Conservation (phyloP, 441 rosid genomes). For the Eutrema salsugineum region DNA sequence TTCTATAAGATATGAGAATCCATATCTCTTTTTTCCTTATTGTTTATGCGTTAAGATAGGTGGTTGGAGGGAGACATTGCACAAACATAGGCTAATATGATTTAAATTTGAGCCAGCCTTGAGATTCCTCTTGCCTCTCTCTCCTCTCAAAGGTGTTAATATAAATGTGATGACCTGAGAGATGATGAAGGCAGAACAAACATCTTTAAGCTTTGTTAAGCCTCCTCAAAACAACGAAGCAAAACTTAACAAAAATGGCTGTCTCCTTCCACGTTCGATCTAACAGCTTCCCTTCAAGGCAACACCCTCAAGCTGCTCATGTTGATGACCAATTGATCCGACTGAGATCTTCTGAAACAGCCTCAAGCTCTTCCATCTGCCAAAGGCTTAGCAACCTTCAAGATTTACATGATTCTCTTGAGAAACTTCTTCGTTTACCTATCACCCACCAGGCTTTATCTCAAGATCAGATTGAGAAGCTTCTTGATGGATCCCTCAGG, state of each 20-base stretch:
- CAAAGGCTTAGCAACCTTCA: slow-evolving; percentile 32
- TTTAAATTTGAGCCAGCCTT: not conserved
- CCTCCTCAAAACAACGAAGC: not conserved
- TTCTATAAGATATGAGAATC: not conserved
- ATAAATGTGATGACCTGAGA: not conserved
- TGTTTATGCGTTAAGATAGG: not conserved
- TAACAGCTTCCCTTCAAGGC: slow-evolving; percentile 45
- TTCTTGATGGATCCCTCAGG: slow-evolving; percentile 40
- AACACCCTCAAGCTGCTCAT: slow-evolving; percentile 34
- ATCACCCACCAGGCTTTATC: slow-evolving; percentile 18
- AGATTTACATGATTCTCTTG: slow-evolving; percentile 32
- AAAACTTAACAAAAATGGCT: not conserved
- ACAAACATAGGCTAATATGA: not conserved
- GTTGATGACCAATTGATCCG: slow-evolving; percentile 34
- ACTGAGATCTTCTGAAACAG: slow-evolving; percentile 22
- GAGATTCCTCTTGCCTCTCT: not conserved
- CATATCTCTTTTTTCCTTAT: not conserved
- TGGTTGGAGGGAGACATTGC: slow-evolving; percentile 25
- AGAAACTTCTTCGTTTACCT: slow-evolving; percentile 17
- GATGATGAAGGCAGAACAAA: slow-evolving; percentile 4
- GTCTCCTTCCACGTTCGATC: slow-evolving; percentile 33
- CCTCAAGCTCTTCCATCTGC: slow-evolving; percentile 14
- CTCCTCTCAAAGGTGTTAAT: not conserved
- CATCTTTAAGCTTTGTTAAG: not conserved
- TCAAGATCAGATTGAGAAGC: slow-evolving; percentile 22